A percentile compares a stretch with the other conserved stretches of the same genome.
These are phyloP conservation scores for Gautieria morchelliformis DNA, from an alignment of 768 basidiomycete genomes.

Conservation along the genomic window DNA sequence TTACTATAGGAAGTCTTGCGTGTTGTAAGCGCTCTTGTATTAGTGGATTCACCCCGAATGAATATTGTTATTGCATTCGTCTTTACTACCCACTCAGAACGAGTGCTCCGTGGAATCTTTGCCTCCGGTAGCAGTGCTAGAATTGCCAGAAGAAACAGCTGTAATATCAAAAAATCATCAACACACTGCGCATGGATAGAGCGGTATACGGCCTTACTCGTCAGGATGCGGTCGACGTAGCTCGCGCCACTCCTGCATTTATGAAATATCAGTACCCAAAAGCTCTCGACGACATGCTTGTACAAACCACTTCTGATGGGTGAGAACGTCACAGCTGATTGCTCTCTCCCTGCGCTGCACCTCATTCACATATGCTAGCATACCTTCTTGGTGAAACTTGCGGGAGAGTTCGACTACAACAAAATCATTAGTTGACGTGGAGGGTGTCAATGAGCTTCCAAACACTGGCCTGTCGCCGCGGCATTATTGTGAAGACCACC, in stretches of 20 bases:
- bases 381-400: slow-evolving; percentile 77
- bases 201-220: slow-evolving; percentile 25
- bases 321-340: slow-evolving; percentile 81
- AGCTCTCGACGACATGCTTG: neutral
- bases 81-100: slow-evolving; percentile 36
- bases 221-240: slow-evolving; percentile 81
- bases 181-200: neutral
- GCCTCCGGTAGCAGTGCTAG: slow-evolving; percentile 75
- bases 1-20: neutral
- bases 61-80: neutral
- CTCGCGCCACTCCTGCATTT: slow-evolving; percentile 73
- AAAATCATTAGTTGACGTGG: neutral
- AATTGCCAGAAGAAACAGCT: slow-evolving; percentile 77
- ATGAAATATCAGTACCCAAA: neutral
- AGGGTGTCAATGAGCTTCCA: neutral
- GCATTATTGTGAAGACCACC: slow-evolving; percentile 86
- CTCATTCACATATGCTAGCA: slow-evolving; percentile 87
- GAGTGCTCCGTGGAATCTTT: slow-evolving; percentile 84
- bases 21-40: neutral
- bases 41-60: neutral
- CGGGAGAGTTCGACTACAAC: slow-evolving; percentile 63
- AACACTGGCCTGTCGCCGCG: slow-evolving; percentile 52
- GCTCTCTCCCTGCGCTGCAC: slow-evolving; percentile 85
- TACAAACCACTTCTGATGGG: slow-evolving; percentile 85
- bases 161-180: neutral